Percentiles rank a stretch among this genome's conserved stretches.
Evolutionary conservation across 352 stramenopile species (phyloP).

Genomic region (Pythium dissimile): DNA sequence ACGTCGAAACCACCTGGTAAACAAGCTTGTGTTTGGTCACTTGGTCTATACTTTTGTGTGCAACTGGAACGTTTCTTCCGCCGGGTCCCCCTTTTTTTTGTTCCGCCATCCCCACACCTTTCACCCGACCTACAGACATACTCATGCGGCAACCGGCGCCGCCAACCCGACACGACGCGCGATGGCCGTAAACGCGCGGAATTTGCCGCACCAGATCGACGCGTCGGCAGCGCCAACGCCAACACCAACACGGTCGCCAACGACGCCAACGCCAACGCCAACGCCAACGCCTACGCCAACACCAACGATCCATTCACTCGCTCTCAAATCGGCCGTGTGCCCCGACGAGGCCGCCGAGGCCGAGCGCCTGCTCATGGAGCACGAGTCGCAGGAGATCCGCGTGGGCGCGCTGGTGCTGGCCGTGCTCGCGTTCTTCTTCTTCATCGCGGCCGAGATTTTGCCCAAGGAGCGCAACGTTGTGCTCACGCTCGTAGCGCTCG

Average conservation of each 20-base stretch:
- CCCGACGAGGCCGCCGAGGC: background rate
- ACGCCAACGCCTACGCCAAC: background rate
- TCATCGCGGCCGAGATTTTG: constrained; percentile 50
- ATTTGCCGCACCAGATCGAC: too few species aligned
- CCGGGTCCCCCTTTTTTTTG: background rate
- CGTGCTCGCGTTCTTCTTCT: constrained; percentile 54
- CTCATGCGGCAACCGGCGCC: background rate
- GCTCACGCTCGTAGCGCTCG: constrained; percentile 42
- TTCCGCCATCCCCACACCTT: background rate
- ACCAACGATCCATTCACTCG: too few species aligned
- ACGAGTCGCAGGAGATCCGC: constrained; percentile 50
- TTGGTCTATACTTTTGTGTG: background rate
- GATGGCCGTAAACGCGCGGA: background rate
- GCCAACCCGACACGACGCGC: background rate
- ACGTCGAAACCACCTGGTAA: background rate
- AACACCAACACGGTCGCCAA: background rate
- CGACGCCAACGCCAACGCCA: background rate
- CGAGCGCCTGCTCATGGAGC: constrained; percentile 25
- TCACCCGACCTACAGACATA: background rate
- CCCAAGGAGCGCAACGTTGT: constrained; percentile 32
- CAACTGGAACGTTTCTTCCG: background rate
- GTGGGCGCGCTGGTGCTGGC: constrained; percentile 49
- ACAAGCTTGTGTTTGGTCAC: background rate
- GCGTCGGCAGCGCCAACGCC: background rate
- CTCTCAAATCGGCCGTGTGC: too few species aligned